Base-by-base conservation (phyloP, 352 stramenopile species). In the Phytophthora sp. region DNA sequence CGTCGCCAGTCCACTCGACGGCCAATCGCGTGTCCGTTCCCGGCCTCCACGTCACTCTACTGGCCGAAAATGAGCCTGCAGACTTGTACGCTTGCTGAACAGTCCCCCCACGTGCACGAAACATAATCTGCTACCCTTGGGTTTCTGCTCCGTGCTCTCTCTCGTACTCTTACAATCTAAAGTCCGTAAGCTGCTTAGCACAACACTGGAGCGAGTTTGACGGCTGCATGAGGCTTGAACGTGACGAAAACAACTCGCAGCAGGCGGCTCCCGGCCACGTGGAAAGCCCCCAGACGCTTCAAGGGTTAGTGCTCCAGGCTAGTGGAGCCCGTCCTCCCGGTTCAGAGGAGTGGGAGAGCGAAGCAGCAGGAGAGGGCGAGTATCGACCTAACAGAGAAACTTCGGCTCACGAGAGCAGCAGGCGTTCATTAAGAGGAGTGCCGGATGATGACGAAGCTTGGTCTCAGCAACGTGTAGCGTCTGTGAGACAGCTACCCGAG, bases 291-390 rank as follows among this genome's bases (percentile, higher is more conserved):
- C 6, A 31, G 26, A 21, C 44, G 26, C 39, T 53, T 17, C 44
- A 39, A 39, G 44, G 44, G 44, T 53, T 53, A 53, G 44, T 39
- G 24, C 18, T 53, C 11, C 28, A 53, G 21, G 44, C 44, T 28
- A 39, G 44, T 28, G 44, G 44, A 26, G 27, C 8, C 10, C 43
- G 21, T 30, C 11, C 24, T 48, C 41, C 11, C 15, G 21, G 26
- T 18, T 32, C 42, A 24, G 43, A 51, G 43, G 23, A 51, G 11
- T 37, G 43, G 43, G 43, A 38, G 43, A 51, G 43, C 26, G 43
- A 11, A n/a, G 43, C 43, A 37, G 23, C 15, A 26, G 42, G 42
- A 35, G 42, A 15, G 42, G 26, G 18, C 35, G 35, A 43, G 23
- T 32, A 20, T 32, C 41, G 1, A n/a, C n/a, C n/a, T n/a, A n/a